A percentile compares a stretch with the other conserved stretches of the same genome.
phyloP scores from a whole-genome alignment of 495 filamentous ascomycete genomes.

The Hypoxylon crocopeplum region DNA sequence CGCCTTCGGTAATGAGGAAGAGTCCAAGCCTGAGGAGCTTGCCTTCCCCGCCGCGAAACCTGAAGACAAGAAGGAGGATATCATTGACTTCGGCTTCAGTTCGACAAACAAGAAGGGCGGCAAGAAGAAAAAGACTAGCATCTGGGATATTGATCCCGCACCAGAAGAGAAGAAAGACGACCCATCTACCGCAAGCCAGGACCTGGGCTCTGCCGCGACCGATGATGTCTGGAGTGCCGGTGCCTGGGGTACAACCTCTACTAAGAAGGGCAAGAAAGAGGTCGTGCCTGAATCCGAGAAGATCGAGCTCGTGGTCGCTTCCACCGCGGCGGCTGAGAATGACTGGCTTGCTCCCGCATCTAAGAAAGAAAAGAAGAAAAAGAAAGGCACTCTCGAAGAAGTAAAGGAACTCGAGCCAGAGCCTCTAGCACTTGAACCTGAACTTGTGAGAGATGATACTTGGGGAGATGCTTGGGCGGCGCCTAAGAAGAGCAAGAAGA shows the following conservation, averaged over 20 bases:
- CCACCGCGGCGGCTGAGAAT: no score
- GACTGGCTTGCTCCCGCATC: no score
- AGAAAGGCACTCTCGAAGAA: no score
- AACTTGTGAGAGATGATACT: slow-evolving; percentile 27
- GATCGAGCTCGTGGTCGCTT: no score
- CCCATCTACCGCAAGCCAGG: slow-evolving; percentile 21
- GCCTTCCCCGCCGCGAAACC: no score
- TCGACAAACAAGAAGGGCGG: slow-evolving; percentile 36
- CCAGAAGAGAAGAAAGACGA: slow-evolving; percentile 43
- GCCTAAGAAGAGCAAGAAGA: slow-evolving; percentile 43
- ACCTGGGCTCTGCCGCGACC: slow-evolving; percentile 12
- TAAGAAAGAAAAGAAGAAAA: no score
- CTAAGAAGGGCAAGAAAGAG: slow-evolving; percentile 39
- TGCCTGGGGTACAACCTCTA: slow-evolving; percentile 29
- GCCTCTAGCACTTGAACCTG: slow-evolving; percentile 30
- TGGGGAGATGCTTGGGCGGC: slow-evolving; percentile 25
- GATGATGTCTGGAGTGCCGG: slow-evolving; percentile 41
- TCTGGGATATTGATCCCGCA: no score
- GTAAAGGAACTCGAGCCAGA: no score
- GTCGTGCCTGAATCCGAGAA: slow-evolving; percentile 36
- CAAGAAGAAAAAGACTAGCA: slow-evolving; percentile 49
- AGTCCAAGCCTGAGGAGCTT: no score
- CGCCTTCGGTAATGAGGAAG: no score
- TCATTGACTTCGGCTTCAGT: slow-evolving; percentile 44
- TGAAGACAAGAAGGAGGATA: slow-evolving; percentile 39